Base-by-base conservation (phyloP, 805 yeast genomes). In the Starmerella etchellsii region DNA sequence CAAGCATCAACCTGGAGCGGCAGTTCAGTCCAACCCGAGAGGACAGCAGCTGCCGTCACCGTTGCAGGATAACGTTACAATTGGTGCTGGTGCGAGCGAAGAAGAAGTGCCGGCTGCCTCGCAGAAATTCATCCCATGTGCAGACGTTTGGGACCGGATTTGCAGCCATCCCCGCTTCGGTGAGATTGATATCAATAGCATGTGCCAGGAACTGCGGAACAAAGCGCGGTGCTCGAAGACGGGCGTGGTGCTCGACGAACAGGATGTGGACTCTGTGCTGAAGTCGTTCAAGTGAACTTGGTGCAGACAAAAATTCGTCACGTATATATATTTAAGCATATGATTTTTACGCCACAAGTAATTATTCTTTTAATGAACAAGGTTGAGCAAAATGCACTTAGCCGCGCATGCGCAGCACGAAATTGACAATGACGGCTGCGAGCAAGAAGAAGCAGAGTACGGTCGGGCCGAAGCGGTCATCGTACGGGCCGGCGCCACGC, bases 401-500 rank as follows among this genome's bases (percentile, higher is more conserved):
- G 13, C 37, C 73, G 48, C 74, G 68, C 50, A 81, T 74, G 64
- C 97, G 81, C 59, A 91, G 68, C 26, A 85, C 67, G 58, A 91
- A 91, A 68, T 91, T 91, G 51, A 91, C 82, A 34, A 91, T 79
- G 38, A 91, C 96, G 1, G 99, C 96, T 36, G 85, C 75, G 49
- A 91, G 69, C 55, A 91, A 70, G 67, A 91, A 91, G 68, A 88
- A 71, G 66, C 98, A 91, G 54, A 91, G 72, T 81, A 88, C 78
- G 14, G 99, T 93, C 35, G 99, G 98, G 34, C 99, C 99, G 52
- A 91, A 79, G 59, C 98, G 76, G 64, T 91, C 99, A 58, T 91
- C 99, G 60, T 91, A 91, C n/a, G 98, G 98, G 36, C 98, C 98
- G 13, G 94, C 76, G 31, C 98, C 98, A 64, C 97, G 78, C 65